Conservation (phyloP, 2,329 filamentous ascomycete genomes). For the Massarina eburnea region DNA sequence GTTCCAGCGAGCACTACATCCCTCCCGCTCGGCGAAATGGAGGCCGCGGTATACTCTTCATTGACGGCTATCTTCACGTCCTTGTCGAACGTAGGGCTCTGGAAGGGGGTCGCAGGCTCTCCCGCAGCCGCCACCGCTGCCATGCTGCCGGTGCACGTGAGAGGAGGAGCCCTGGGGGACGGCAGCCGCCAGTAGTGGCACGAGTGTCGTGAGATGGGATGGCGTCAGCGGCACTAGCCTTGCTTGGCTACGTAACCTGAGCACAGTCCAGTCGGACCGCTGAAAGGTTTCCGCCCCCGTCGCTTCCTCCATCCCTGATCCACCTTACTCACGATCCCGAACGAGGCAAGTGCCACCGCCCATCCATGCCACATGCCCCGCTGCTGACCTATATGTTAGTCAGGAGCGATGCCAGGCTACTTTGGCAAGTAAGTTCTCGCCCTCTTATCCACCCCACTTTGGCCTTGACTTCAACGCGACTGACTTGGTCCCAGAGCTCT, state of each 20-base stretch:
- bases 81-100: slow-evolving; percentile 84
- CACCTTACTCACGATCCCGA: no score
- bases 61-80: slow-evolving; percentile 84
- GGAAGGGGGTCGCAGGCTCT: slow-evolving; percentile 61
- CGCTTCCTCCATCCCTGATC: no score
- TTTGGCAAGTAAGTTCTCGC: no score
- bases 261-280: background rate
- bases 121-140: slow-evolving; percentile 14
- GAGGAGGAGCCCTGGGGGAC: background rate
- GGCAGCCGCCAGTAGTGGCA: no score
- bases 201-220: no score
- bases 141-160: slow-evolving; percentile 16
- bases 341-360: no score
- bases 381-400: no score
- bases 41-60: slow-evolving; percentile 77
- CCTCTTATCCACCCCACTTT: no score
- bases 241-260: background rate
- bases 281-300: background rate
- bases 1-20: slow-evolving; percentile 88
- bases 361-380: no score
- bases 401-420: no score
- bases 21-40: slow-evolving; percentile 86
- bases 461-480: no score
- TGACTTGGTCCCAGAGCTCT: no score
- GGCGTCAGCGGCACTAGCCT: background rate